These are phyloP conservation scores for Mucor piriformis DNA, from an alignment of 371 early-diverging fungal genomes.

Conservation along the genomic window DNA sequence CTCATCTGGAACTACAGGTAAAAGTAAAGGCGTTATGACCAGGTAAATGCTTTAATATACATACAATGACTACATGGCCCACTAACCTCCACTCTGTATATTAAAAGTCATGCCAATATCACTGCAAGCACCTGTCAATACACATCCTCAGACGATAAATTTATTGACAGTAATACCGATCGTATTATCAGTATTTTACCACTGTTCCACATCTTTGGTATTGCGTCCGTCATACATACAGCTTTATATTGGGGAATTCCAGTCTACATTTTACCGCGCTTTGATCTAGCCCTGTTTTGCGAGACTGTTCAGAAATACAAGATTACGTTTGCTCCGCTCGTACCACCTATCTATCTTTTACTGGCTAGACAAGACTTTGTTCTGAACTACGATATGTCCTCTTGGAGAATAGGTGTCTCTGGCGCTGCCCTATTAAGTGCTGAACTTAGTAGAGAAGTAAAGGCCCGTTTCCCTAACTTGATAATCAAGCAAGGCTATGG, in stretches of 20 bases:
- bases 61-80: not conserved
- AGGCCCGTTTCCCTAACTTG: slow-evolving; percentile 45
- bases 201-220: slow-evolving; percentile 71
- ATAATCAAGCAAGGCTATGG: slow-evolving; percentile 42
- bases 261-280: slow-evolving; percentile 65
- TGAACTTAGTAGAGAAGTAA: slow-evolving; percentile 51
- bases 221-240: slow-evolving; percentile 30
- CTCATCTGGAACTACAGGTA: slow-evolving; percentile 62
- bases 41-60: slow-evolving; percentile 44
- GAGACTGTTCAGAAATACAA: slow-evolving; percentile 56
- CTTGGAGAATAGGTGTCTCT: slow-evolving; percentile 58
- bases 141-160: slow-evolving; percentile 23
- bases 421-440: slow-evolving; percentile 85
- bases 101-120: slow-evolving; percentile 69
- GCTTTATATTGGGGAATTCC: slow-evolving; percentile 38
- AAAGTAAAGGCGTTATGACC: slow-evolving; percentile 80
- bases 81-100: no score
- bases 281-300: slow-evolving; percentile 65
- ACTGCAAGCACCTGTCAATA: slow-evolving; percentile 69
- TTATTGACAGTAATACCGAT: slow-evolving; percentile 20
- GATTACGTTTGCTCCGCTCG: slow-evolving; percentile 66
- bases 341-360: slow-evolving; percentile 76
- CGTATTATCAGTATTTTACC: slow-evolving; percentile 69
- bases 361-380: slow-evolving; percentile 69
- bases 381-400: slow-evolving; percentile 65